Base-by-base conservation (phyloP, 805 yeast genomes). In the Myxozyma udenii region DNA sequence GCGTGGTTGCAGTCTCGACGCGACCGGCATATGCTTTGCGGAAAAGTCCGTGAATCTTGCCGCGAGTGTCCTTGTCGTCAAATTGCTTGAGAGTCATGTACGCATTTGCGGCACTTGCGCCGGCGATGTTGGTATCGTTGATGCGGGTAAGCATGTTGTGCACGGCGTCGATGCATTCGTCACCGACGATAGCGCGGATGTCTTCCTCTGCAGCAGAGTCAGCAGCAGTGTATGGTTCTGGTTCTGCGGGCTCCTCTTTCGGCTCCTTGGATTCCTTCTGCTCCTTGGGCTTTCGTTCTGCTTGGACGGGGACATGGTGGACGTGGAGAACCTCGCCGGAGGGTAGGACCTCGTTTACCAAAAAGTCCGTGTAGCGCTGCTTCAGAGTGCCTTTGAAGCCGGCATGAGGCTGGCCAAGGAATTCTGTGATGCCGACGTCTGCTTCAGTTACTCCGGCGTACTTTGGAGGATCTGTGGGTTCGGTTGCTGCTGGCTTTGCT, bases 381-480 rank as follows among this genome's bases (percentile, higher is more conserved):
- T 93, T 93, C 62, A 93, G 74, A 12, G 78, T 75, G 2, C 98
- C 98, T 16, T 68, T 66, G 58, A 93, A 87, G 2, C 96, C 95
- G 1, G 73, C 66, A 28, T 28, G 9, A 28, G 12, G 9, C 14
- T 9, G 9, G 43, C 80, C 79, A 32, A 88, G 69, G 62, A 72
- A 90, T 46, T 79, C 79, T 1, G 87, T 81, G 58, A 93, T 91
- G 4, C 98, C 98, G 7, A 93, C 98, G 66, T 89, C 95, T 1
- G 58, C 33, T 65, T 90, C 96, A 16, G 26, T 21, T n/a, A 44
- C 25, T 11, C 52, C 56, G 14, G 16, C 32, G n/a, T n/a, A 9
- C 4, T 26, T 11, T 6, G 48, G 9, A 28, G 14, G n/a, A n/a
- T n/a, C n/a, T n/a, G n/a, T n/a, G n/a, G n/a, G n/a, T n/a, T n/a